Base-by-base conservation (phyloP, 306 rosid species). In the Potentilla sterilis region DNA sequence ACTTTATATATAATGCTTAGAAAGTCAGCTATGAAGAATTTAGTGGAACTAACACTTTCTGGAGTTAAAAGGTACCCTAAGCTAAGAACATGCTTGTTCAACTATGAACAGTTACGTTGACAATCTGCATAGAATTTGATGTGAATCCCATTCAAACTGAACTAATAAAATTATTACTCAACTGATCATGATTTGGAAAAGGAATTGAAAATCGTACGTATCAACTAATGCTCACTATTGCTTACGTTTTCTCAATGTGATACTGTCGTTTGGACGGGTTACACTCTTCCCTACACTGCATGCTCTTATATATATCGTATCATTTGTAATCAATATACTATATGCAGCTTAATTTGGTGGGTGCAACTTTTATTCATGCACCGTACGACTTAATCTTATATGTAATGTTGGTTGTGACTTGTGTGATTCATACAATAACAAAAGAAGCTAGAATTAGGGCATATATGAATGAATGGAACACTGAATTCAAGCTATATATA, bases 211-310 rank as follows among this genome's bases (percentile, higher is more conserved):
- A 28, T 28, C 28, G 28, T 28, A 28, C 28, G 49, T 19, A n/a
- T 41, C 51, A 55, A 42, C 9, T 8, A n/a, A 12, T 52, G 35
- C 13, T 40, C 2, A 62, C n/a, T 62, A 6, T 28, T 74, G 46
- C 38, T 42, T 74, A 44, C 69, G 59, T 59, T 59, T 59, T 5
- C 5, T 24, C 43, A 3, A 32, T 44, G 1, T 44, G 77, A 11
- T 42, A 28, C 7, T 74, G 69, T 74, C 77, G 69, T 43, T 73
- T 74, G 69, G 35, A 43, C 19, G 58, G 77, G 24, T 18, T 15
- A 74, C 55, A 74, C 44, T 57, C 77, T 43, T 43, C 59, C 77
- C 77, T 69, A 73, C 77, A 28, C 28, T 28, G 28, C 28, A 28
- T 9, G 22, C 15, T 42, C 43, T 58, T 72, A 42, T 42, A 12